Evolutionary conservation across 148 eudicot species (phyloP), one percentile per base, ranked within the genome.

Genomic region (Nepenthes mirabilis): DNA sequence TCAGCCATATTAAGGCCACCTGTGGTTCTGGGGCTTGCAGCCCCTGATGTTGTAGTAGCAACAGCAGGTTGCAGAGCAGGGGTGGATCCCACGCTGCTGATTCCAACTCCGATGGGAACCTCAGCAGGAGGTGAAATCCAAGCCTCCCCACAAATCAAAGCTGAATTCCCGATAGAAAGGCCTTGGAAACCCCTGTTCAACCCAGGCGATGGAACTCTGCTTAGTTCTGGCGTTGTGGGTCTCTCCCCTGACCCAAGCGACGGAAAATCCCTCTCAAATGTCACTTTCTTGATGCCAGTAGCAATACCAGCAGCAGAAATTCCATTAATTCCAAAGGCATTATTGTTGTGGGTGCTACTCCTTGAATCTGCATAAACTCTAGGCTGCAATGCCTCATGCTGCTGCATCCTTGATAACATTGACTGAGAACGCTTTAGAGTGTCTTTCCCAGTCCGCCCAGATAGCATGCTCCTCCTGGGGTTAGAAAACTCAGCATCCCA

Each of bases 111-210:
- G 23, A 62, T 53, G 62, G 95, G 96, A 49, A 77, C 96, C 76
- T 93, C 96, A 33, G 79, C 91, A 63, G 89, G 76, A 68, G 94
- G 87, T 6, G 98, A 91, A 32, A 96, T 86, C 89, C 96, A 82
- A 6, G 81, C 85, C 69, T 89, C 96, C 65, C 89, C 78, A 60
- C 80, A 78, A 56, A 77, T 70, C 74, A 84, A 64, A 52, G 76
- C 57, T 33, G 89, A 66, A 74, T 54, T 82, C 37, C 80, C 83
- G 65, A 73, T 60, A 14, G 91, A 78, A 32, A 84, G 64, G 68
- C 87, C 70, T 58, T 93, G 88, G 63, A 79, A 73, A 59, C 85
- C 83, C 60, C 74, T 74, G 66, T 70, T 84, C 72, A 86, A 50
- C 47, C 86, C 82, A 67, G 95, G 90, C 55, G 98, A 85, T 14